Evolutionary conservation across 2,329 filamentous ascomycete species (phyloP).

Genomic region (Emericellopsis cladophorae): DNA sequence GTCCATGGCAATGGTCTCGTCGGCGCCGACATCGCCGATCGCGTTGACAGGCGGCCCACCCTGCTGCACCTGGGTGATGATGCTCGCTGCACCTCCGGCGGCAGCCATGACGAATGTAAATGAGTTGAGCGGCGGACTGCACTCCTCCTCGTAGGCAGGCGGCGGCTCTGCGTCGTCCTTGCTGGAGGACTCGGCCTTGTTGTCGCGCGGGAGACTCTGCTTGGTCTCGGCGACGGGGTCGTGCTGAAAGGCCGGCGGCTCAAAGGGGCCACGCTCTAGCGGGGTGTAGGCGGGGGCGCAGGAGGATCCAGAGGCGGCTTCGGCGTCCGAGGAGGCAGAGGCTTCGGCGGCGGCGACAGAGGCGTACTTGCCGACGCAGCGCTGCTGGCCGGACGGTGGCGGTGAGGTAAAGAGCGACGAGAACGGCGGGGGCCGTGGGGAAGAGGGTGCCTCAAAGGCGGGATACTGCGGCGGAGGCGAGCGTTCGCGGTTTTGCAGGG

Average conservation of each 20-base stretch:
- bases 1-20: slow-evolving; percentile 92
- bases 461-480: slow-evolving; percentile 50
- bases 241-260: slow-evolving; percentile 19
- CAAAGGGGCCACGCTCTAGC: slow-evolving; percentile 9
- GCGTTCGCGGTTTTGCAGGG: slow-evolving; percentile 19
- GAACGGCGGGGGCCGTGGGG: slow-evolving; percentile 45
- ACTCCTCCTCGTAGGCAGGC: slow-evolving; percentile 85
- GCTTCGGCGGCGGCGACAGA: slow-evolving; percentile 11
- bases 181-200: slow-evolving; percentile 65
- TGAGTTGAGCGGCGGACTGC: slow-evolving; percentile 77
- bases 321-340: background rate
- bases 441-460: slow-evolving; percentile 37
- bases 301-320: slow-evolving; percentile 11
- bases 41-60: slow-evolving; percentile 81
- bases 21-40: slow-evolving; percentile 73
- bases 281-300: slow-evolving; percentile 45
- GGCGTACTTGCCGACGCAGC: background rate
- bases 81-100: slow-evolving; percentile 92
- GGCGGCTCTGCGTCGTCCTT: slow-evolving; percentile 81
- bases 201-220: slow-evolving; percentile 69
- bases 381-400: slow-evolving; percentile 5
- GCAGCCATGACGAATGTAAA: slow-evolving; percentile 98
- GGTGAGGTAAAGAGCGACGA: slow-evolving; percentile 41
- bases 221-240: slow-evolving; percentile 63
- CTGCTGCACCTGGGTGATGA: slow-evolving; percentile 98